Base-by-base conservation (phyloP, 495 filamentous ascomycete species). In the Jackrogersella minutella region DNA sequence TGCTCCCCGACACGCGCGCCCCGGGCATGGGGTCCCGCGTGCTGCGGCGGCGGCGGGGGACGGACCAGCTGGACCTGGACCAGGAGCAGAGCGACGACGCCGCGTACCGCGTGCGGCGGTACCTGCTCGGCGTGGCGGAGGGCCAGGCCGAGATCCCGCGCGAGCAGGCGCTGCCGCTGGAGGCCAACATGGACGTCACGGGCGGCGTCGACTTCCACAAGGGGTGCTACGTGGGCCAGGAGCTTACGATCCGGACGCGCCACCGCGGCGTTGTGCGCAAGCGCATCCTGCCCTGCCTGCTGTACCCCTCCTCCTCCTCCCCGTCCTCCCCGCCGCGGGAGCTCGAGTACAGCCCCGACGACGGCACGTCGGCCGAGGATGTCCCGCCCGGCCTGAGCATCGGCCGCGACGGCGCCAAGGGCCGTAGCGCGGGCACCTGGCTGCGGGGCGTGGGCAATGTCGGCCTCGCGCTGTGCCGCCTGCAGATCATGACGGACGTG, bases 201-300 rank as follows among this genome's bases (percentile, higher is more conserved):
- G 82, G 84, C 14, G 96, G 84, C 2, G 85, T 98, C 39, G 93
- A 97, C 79, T 99, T 96, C 77, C 84, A 87, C 46, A 99, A 99
- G 78, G 95, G 95, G 1, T 99, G 95, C 77, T 99, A 99, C 76
- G 88, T 98, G 0, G 95, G 95, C 0, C 95, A 99, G 78, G 95
- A 99, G 74, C 81, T 98, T 52, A 98, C 96, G 6, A 96, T 97
- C 43, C 87, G 95, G 21, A 98, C 96, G 0, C 88, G 92, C 72
- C 95, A 98, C 76, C 93, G 89, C 1, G 95, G 95, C 33, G 91
- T 99, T 8, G 92, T 97, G 41, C 81, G 95, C 70, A 97, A 97
- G 81, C 81, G 95, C 2, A 85, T 98, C n/a, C 69, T 99, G 30
- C 95, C 95, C 0, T 87, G 93, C 3, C 80, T 89, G 74, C 58